A percentile compares a stretch with the other conserved stretches of the same genome.
phyloP scores from a whole-genome alignment of 345 rosid genomes.

The Camelina sativa region DNA sequence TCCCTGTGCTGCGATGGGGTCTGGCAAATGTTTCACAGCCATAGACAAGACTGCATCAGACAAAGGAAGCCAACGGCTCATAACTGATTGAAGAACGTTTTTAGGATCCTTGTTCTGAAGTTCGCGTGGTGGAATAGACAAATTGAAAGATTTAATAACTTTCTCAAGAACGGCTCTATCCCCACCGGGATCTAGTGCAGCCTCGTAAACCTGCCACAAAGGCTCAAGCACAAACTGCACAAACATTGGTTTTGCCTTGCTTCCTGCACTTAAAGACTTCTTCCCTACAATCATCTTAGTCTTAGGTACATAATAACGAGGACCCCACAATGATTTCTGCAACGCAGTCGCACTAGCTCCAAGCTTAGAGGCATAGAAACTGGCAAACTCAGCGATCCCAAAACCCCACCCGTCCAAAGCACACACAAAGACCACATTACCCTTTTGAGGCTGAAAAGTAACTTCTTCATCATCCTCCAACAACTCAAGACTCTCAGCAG shows the following conservation, averaged over 20 bases:
- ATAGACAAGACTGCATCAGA: slow-evolving; percentile 85
- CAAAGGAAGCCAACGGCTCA: slow-evolving; percentile 96
- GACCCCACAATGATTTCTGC: slow-evolving; percentile 92
- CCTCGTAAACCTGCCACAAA: slow-evolving; percentile 85
- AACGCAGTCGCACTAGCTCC: slow-evolving; percentile 67
- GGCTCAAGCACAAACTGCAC: slow-evolving; percentile 97
- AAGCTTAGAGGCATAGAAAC: slow-evolving; percentile 78
- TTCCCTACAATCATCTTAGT: slow-evolving; percentile 89
- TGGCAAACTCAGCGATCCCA: slow-evolving; percentile 70
- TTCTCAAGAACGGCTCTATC: slow-evolving; percentile 63
- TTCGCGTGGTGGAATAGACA: slow-evolving; percentile 78
- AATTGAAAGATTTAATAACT: slow-evolving; percentile 72
- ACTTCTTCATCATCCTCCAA: slow-evolving; percentile 93
- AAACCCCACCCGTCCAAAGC: slow-evolving; percentile 98
- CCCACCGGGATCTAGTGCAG: slow-evolving; percentile 73
- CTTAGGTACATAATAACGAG: slow-evolving; percentile 69
- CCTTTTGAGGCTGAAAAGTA: slow-evolving; percentile 91
- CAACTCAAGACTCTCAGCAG: slow-evolving; percentile 65
- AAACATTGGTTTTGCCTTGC: slow-evolving; percentile 87
- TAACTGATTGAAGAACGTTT: slow-evolving; percentile 73
- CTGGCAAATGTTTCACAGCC: slow-evolving; percentile 84
- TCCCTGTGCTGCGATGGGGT: slow-evolving; percentile 80
- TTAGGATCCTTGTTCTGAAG: slow-evolving; percentile 89
- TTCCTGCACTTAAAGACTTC: slow-evolving; percentile 60
- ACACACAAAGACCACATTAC: slow-evolving; percentile 88